Base-by-base conservation (phyloP, 805 yeast genomes). In the Candida piceae region DNA sequence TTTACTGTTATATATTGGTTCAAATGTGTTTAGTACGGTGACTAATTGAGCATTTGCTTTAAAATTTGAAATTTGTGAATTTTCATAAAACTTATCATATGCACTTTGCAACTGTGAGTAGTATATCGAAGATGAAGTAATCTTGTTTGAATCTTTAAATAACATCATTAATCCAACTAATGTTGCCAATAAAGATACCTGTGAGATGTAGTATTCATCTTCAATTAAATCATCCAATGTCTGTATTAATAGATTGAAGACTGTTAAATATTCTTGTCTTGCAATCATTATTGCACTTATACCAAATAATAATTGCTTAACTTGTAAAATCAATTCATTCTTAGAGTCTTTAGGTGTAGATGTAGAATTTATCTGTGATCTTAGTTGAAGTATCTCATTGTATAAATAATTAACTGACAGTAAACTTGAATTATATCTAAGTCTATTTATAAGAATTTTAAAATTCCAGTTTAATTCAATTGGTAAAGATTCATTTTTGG, bases 321-420 rank as follows among this genome's bases (percentile, higher is more conserved):
- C 28, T 35, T 38, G 36, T 5, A 16, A 21, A 9, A 26, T 29
- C 16, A 18, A n/a, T n/a, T 32, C 37, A 12, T 34, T 74, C 0
- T 95, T 95, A 63, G 84, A 64, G 46, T 75, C 65, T 46, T 74
- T 74, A 80, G 84, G 73, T 30, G 72, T 81, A 39, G 18, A 11
- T 16, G n/a, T 11, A 11, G 25, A 11, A 11, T 7, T 17, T 10
- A 63, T 67, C 16, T 58, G 58, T n/a, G 55, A 50, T 17, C 56
- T 33, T 13, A 45, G 23, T n/a, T 40, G 43, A 34, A 69, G 62
- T 29, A 69, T 55, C 21, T 71, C 55, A 38, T 63, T 64, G 52
- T 69, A 74, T 27, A 65, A 49, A 31, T 66, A 73, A 38, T 69
- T 70, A 16, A 72, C 58, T 16, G 70, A 46, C 19, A 55, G 48